phyloP scores from a whole-genome alignment of 352 stramenopile genomes.

The Hyaloperonospora brassicae region DNA sequence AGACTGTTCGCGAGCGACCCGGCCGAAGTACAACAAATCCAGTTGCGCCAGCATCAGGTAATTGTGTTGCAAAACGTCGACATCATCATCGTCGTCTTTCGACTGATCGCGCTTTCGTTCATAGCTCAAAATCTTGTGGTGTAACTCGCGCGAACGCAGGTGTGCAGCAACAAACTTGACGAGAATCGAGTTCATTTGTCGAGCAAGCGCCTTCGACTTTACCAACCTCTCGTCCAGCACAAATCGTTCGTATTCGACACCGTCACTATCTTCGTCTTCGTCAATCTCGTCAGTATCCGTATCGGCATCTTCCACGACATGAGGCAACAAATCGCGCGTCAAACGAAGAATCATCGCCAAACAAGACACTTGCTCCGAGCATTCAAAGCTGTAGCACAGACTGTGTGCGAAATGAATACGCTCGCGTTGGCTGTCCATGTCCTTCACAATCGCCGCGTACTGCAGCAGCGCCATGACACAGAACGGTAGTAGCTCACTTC shows the following conservation, averaged over 20 bases:
- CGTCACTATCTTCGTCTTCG: conserved; percentile 59
- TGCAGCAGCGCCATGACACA: conserved; percentile 52
- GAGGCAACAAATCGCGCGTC: conserved; percentile 48
- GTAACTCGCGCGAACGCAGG: conserved; percentile 53
- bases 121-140: conserved; percentile 62
- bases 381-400: conserved; percentile 51
- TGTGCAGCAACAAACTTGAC: conserved; percentile 65
- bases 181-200: conserved; percentile 53
- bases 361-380: conserved; percentile 45
- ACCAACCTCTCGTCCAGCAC: conserved; percentile 29
- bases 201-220: conserved; percentile 33
- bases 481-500: conserved; percentile 42
- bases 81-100: conserved; percentile 38
- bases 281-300: conserved; percentile 69
- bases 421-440: conserved; percentile 40
- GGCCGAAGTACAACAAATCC: conserved; percentile 76
- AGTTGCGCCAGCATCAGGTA: conserved; percentile 76
- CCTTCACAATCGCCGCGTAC: conserved; percentile 16
- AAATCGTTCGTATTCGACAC: conserved; percentile 45
- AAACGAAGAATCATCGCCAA: conserved; percentile 58
- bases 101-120: conserved; percentile 30
- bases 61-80: conserved; percentile 55
- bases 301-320: conserved; percentile 63
- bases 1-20: conserved; percentile 61
- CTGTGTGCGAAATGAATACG: conserved; percentile 55